Percentiles rank a stretch among this genome's conserved stretches.
Conservation (phyloP, 1,284 basidiomycete species). For the Gymnopus androsaceus region DNA sequence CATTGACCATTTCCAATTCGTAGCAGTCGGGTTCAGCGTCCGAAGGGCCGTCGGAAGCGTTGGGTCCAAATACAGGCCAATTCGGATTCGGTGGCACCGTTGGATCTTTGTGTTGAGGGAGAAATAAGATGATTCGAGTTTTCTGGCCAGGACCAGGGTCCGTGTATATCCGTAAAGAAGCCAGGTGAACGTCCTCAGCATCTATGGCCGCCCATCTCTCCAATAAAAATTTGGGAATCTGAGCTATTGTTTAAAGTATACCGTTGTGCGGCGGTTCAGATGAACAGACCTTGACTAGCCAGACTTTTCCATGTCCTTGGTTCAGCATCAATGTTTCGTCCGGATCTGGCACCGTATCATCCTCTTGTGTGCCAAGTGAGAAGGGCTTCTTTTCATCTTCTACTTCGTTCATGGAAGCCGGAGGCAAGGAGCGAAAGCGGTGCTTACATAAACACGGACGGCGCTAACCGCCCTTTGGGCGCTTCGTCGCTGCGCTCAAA, state of each 20-base stretch:
- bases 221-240: constrained; percentile 74
- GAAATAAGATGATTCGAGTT: constrained; percentile 66
- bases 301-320: constrained; percentile 70
- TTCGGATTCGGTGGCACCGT: constrained; percentile 13
- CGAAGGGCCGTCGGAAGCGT: constrained; percentile 35
- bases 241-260: constrained; percentile 19
- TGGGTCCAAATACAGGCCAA: constrained; percentile 39
- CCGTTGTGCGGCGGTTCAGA: background rate
- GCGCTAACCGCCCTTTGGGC: too few species aligned
- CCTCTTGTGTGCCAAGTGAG: constrained; percentile 53
- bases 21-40: constrained; percentile 60
- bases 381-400: constrained; percentile 76
- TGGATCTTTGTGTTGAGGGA: constrained; percentile 59
- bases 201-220: constrained; percentile 67
- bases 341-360: constrained; percentile 69
- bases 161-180: constrained; percentile 73
- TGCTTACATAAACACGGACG: too few species aligned
- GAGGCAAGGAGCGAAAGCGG: too few species aligned
- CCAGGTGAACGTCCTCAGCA: constrained; percentile 66
- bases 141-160: constrained; percentile 44
- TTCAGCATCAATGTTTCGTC: constrained; percentile 76
- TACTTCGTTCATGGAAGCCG: constrained; percentile 52
- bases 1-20: constrained; percentile 77
- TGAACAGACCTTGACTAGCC: constrained; percentile 72
- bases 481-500: too few species aligned